A percentile compares a stretch with the other conserved stretches of the same genome.
Evolutionary conservation across 2,329 filamentous ascomycete genomes (phyloP).

Genomic region (Diaporthe vaccinii): DNA sequence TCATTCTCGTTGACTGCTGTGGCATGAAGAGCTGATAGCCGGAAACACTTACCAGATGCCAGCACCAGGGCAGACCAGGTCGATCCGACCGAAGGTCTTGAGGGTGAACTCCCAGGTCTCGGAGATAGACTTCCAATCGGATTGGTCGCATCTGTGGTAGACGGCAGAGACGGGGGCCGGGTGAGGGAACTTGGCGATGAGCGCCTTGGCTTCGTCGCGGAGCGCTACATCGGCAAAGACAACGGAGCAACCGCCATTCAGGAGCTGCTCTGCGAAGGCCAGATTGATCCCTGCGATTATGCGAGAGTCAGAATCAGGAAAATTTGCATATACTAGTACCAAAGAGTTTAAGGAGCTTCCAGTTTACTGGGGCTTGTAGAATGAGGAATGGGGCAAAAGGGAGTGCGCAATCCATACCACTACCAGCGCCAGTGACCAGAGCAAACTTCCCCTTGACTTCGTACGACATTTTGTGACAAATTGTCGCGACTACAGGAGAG

Average conservation of each 20-base stretch:
- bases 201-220: conserved; percentile 44
- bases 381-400: not conserved
- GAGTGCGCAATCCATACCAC: conserved; percentile 16
- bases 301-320: not conserved
- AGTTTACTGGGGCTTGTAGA: not conserved
- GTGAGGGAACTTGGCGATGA: conserved; percentile 39
- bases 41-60: conserved; percentile 35
- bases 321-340: not conserved
- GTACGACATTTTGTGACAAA: conserved; percentile 37
- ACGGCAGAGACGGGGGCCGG: conserved; percentile 28
- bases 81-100: conserved; percentile 42
- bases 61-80: conserved; percentile 42
- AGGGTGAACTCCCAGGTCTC: conserved; percentile 42
- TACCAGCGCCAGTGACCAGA: conserved; percentile 35
- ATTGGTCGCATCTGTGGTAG: conserved; percentile 42
- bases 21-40: not conserved
- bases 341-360: not conserved
- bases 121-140: conserved; percentile 47
- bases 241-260: conserved; percentile 47
- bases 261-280: conserved; percentile 43
- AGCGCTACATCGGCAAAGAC: conserved; percentile 46
- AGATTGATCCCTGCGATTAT: conserved; percentile 45
- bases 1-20: too few relatives aligned
- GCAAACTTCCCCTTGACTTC: conserved; percentile 41
- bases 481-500: not conserved